phyloP scores from a whole-genome alignment of 2,329 filamentous ascomycete genomes.

The Phialocephala sp. region DNA sequence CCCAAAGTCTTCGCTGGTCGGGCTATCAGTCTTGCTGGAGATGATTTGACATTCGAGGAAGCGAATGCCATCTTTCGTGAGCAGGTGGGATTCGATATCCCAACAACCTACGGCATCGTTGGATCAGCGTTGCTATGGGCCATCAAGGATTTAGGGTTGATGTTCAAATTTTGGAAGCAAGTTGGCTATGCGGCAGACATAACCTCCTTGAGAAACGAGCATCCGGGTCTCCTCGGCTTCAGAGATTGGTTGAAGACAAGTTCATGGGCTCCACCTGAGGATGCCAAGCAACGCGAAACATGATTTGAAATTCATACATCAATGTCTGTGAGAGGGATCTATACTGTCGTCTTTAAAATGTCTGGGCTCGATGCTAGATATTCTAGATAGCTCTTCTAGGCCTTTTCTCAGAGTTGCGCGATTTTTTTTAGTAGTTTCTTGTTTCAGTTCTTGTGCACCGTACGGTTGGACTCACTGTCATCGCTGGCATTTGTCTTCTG shows the following conservation, averaged over 20 bases:
- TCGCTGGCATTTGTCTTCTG: too few relatives aligned
- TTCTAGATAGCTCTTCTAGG: too few relatives aligned
- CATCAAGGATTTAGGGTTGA: conserved; percentile 37
- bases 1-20: conserved; percentile 46
- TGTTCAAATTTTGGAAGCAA: conserved; percentile 42
- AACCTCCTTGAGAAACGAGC: conserved; percentile 45
- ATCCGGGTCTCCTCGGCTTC: conserved; percentile 51
- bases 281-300: not conserved
- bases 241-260: conserved; percentile 51
- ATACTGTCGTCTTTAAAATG: too few relatives aligned
- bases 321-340: not conserved
- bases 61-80: conserved; percentile 42
- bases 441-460: too few relatives aligned
- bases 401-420: too few relatives aligned
- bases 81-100: conserved; percentile 38
- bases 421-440: too few relatives aligned
- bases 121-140: conserved; percentile 33
- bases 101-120: conserved; percentile 39
- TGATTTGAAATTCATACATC: not conserved
- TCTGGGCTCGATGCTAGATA: too few relatives aligned
- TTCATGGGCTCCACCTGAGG: conserved; percentile 6
- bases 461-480: too few relatives aligned
- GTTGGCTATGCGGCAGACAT: conserved; percentile 45
- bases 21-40: conserved; percentile 51
- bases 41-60: conserved; percentile 49